A percentile compares a stretch with the other conserved stretches of the same genome.
Conservation (phyloP, 768 basidiomycete species). For the Lactarius sanguifluus region DNA sequence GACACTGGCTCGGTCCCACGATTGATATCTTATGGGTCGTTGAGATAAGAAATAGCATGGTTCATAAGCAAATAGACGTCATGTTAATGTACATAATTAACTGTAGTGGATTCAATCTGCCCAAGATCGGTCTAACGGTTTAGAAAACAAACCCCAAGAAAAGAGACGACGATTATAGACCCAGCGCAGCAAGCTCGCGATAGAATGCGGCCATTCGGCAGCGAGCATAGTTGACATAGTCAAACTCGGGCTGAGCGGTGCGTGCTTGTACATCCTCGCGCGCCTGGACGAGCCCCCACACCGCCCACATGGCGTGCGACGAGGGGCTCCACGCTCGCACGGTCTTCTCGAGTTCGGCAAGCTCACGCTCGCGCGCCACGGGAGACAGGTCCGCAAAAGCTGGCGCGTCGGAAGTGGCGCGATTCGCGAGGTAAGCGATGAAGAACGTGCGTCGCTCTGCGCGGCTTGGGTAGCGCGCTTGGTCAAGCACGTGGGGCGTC, state of each 20-base stretch:
- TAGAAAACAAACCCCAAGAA: neutral
- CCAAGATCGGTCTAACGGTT: neutral
- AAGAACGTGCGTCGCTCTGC: conserved; percentile 84
- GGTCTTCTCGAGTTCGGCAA: conserved; percentile 68
- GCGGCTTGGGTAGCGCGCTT: conserved; percentile 65
- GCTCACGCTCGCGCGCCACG: conserved; percentile 42
- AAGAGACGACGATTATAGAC: conserved; percentile 30
- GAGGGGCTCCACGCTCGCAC: conserved; percentile 88
- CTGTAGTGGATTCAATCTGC: neutral
- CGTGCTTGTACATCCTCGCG: conserved; percentile 65
- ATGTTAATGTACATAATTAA: conserved; percentile 3
- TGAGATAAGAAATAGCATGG: conserved; percentile 4
- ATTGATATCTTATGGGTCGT: neutral
- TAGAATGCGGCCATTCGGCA: conserved; percentile 67
- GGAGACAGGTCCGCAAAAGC: conserved; percentile 26
- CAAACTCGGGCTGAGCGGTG: conserved; percentile 72
- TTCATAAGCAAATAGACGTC: neutral
- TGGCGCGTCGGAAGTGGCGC: conserved; percentile 33
- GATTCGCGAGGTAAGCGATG: conserved; percentile 69
- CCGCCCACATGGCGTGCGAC: conserved; percentile 87
- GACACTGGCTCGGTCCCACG: neutral
- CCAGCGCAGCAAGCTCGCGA: conserved; percentile 51
- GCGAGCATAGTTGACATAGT: conserved; percentile 82
- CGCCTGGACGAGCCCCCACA: conserved; percentile 95
- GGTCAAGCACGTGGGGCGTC: conserved; percentile 64